A percentile compares a stretch with the other conserved stretches of the same genome.
Evolutionary conservation across 2,329 filamentous ascomycete genomes (phyloP).

Genomic region (Helotiales sp.): DNA sequence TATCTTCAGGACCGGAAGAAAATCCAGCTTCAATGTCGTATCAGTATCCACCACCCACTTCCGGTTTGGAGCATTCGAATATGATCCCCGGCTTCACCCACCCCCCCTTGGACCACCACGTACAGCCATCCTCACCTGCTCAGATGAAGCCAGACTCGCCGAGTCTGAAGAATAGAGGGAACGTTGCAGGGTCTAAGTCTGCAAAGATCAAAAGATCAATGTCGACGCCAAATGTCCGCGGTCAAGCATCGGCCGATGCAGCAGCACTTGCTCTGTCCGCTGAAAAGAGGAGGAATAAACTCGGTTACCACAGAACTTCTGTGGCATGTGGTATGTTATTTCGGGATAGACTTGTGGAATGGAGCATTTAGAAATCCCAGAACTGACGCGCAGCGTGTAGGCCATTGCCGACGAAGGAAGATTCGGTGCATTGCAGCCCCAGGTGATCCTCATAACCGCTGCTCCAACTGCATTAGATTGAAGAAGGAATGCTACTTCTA

Average conservation of each 20-base stretch:
- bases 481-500: conserved; percentile 95
- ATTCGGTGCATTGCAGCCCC: conserved; percentile 85
- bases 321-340: conserved; percentile 87
- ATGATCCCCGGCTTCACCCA: conserved; percentile 41
- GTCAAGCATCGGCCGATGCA: conserved; percentile 45
- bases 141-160: conserved; percentile 32
- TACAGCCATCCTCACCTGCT: conserved; percentile 31
- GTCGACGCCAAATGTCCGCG: conserved; percentile 55
- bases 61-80: conserved; percentile 36
- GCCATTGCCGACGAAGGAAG: conserved; percentile 89
- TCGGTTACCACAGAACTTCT: conserved; percentile 93
- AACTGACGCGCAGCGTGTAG: conserved; percentile 52
- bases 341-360: conserved; percentile 17
- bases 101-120: conserved; percentile 32
- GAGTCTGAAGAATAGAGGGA: conserved; percentile 28
- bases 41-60: conserved; percentile 37
- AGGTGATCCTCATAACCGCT: conserved; percentile 75
- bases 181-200: conserved; percentile 30
- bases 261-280: conserved; percentile 47
- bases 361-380: background rate
- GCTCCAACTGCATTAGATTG: conserved; percentile 89
- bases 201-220: conserved; percentile 52
- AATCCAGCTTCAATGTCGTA: conserved; percentile 39
- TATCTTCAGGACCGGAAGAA: conserved; percentile 33
- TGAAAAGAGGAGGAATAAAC: conserved; percentile 82